Base-by-base conservation (phyloP, 352 stramenopile genomes). In the Hyaloperonospora brassicae region DNA sequence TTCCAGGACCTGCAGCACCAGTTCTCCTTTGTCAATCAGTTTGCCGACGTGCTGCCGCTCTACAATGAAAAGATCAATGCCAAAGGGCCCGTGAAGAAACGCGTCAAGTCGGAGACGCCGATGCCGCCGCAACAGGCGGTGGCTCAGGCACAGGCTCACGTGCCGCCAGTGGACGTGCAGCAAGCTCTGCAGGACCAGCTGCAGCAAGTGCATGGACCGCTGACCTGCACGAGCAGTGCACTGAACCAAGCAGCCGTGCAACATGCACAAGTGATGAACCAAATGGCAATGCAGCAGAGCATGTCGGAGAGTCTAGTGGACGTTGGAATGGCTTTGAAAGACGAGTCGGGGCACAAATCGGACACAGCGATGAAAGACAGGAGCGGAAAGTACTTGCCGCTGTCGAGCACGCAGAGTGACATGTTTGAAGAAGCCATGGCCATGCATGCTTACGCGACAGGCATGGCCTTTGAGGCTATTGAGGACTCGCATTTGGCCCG, bases 1-100 rank as follows among this genome's bases (percentile, higher is more conserved):
- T 92, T 92, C 65, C 81, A 92, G 56, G 81, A 65, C 64, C 79
- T 74, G 62, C 81, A 92, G 68, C 81, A 89, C 61, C 81, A 92
- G 61, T 88, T 81, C 49, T 60, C 75, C 13, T 92, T 92, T 57
- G 83, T 87, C 35, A 69, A 69, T 42, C 79, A 89, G 57, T 92
- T 88, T 59, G 72, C 83, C 38, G 81, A 92, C 58, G 78, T 87
- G 11, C 54, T 92, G 56, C 81, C 81, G 34, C 63, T 89, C 13
- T 92, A 92, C 60, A 84, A 92, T 55, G 76, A 88, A 64, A 92
- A 88, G 61, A 76, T 89, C 47, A 86, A 64, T 52, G 72, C 77
- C 21, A 91, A 91, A 51, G 50, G 55, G 5, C 70, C 75, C 3
- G 66, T 66, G 13, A 84, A 84, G 65, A 91, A 91, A 61, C 68